A percentile compares a stretch with the other conserved stretches of the same genome.
phyloP scores from a whole-genome alignment of 83 land plant genomes.

The Diphasiastrum complanatum region DNA sequence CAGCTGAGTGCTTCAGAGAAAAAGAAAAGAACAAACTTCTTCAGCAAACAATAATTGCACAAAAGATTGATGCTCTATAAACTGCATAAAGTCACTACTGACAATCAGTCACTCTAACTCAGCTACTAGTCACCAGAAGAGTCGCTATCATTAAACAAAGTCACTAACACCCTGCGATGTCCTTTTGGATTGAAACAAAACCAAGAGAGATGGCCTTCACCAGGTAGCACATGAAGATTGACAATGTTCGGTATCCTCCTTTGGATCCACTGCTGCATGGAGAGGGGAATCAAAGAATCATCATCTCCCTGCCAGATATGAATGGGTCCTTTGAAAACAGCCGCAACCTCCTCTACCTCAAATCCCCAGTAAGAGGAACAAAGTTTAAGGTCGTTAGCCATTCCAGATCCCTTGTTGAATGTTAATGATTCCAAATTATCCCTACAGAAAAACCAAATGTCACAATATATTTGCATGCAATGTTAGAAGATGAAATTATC shows the following conservation, averaged over 20 bases:
- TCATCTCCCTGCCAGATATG: constrained; percentile 37
- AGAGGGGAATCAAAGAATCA: constrained; percentile 16
- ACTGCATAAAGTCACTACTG: too few relatives aligned
- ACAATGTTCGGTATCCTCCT: constrained; percentile 26
- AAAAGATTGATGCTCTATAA: too few relatives aligned
- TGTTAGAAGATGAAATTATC: constrained; percentile 7
- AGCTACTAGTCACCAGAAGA: too few relatives aligned
- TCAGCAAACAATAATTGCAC: too few relatives aligned
- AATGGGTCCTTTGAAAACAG: constrained; percentile 16
- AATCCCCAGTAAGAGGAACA: constrained; percentile 23
- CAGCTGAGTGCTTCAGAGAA: too few relatives aligned
- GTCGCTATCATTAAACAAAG: constrained; percentile 27
- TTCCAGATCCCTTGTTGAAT: constrained; percentile 26
- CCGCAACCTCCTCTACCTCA: constrained; percentile 27
- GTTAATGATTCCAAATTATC: constrained; percentile 23
- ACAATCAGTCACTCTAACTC: too few relatives aligned
- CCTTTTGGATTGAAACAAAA: constrained; percentile 33
- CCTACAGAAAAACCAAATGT: constrained; percentile 7
- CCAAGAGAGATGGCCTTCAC: constrained; percentile 39
- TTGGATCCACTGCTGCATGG: constrained; percentile 21
- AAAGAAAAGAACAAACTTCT: too few relatives aligned
- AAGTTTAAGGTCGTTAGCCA: constrained; percentile 28
- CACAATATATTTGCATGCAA: background rate
- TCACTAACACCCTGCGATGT: constrained; percentile 21
- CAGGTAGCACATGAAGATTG: constrained; percentile 19